Base-by-base conservation (phyloP, 2,329 filamentous ascomycete genomes). In the Colletotrichum siamense region DNA sequence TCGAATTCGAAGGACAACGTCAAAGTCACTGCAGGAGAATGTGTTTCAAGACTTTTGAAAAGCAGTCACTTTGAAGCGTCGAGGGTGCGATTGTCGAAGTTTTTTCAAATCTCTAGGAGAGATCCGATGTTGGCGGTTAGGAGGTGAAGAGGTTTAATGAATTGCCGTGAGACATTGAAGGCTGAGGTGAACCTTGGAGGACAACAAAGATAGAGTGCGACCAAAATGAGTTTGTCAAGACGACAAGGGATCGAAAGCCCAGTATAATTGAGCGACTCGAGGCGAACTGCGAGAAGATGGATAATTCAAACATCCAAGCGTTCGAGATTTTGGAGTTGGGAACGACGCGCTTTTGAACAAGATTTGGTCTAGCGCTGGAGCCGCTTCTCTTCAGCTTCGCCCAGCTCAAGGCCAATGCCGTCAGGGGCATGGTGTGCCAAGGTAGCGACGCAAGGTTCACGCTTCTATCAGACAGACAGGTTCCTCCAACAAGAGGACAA, bases 321-420 rank as follows among this genome's bases (percentile, higher is more conserved):
- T 44, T n/a, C 28, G 44, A 52, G n/a, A 12, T 26, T 63, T 28
- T 15, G 64, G 57, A 44, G 32, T n/a, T 39, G 74, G 74, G 65
- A 69, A 22, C 52, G n/a, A 74, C 30, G 64, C 64, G 70, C 59
- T 73, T 74, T 76, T 76, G 70, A 69, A 76, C 65, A 73, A 73
- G 61, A 73, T 22, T 28, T 30, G 57, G 49, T 61, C 59, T 59
- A 69, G 70, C 64, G 28, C 73, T 28, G 64, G 26, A 36, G 62
- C 64, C 57, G 28, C 36, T 34, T 57, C 49, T 59, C 44, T 36
- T 55, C 65, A 52, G 30, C 44, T 49, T 70, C 57, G 26, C 26
- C 63, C 57, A 70, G 26, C 52, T 28, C 24, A 24, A 57, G 15
- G 28, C 32, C 24, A 62, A 69, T 32, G 30, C 67, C 52, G 26